phyloP scores from a whole-genome alignment of 108 stramenopile genomes.

The Skeletonema potamos region DNA sequence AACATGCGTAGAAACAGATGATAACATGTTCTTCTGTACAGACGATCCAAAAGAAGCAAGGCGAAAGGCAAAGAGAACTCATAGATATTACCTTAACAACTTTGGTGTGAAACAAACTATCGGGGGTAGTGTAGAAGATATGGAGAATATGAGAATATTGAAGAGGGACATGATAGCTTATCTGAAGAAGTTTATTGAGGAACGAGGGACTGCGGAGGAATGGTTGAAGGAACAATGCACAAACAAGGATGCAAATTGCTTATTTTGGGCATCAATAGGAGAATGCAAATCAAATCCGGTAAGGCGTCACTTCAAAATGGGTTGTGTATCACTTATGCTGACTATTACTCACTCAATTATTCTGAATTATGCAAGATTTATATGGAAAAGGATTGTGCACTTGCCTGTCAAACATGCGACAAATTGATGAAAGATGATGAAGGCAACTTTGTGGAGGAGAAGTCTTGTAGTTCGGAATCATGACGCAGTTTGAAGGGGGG shows the following conservation, averaged over 20 bases:
- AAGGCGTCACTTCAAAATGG: background rate
- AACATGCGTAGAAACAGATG: background rate
- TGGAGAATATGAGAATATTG: background rate
- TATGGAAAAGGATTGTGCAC: background rate
- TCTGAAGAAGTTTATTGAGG: background rate
- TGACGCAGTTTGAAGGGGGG: background rate
- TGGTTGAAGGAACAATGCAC: background rate
- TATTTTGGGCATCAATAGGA: conserved; percentile 12
- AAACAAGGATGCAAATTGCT: conserved; percentile 5
- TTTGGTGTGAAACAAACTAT: conserved; percentile 10
- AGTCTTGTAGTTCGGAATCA: background rate
- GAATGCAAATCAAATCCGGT: conserved; percentile 17
- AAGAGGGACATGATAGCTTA: background rate
- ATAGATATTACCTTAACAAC: background rate
- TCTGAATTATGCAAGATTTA: background rate
- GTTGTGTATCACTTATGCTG: background rate
- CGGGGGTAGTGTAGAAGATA: background rate
- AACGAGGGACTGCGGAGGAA: background rate
- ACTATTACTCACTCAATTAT: background rate
- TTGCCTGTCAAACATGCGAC: conserved; percentile 4
- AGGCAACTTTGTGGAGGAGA: background rate
- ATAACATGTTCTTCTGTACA: background rate
- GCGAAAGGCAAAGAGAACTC: background rate
- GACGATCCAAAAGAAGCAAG: background rate
- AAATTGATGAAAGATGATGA: background rate